phyloP scores from a whole-genome alignment of 805 yeast genomes.

The Metschnikowia anglica region DNA sequence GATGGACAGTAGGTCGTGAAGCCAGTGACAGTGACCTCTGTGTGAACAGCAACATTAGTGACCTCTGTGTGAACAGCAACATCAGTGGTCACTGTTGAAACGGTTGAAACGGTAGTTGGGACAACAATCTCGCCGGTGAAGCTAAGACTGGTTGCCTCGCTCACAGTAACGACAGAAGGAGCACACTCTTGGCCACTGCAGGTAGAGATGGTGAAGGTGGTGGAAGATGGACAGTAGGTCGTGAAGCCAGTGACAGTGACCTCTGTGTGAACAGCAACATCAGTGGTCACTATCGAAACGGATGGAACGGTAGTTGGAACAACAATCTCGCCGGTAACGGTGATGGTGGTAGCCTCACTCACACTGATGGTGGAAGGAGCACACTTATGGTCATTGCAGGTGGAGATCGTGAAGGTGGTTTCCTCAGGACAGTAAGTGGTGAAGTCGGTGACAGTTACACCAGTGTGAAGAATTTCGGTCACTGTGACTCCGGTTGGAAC shows the following conservation, averaged over 20 bases:
- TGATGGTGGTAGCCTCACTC: slow-evolving; percentile 31
- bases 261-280: slow-evolving; percentile 25
- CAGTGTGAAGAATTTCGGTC: slow-evolving; percentile 23
- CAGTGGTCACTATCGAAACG: slow-evolving; percentile 4
- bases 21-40: slow-evolving; percentile 4
- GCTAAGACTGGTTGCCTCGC: slow-evolving; percentile 32
- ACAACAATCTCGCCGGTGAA: slow-evolving; percentile 34
- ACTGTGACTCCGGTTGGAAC: slow-evolving; percentile 25
- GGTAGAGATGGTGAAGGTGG: slow-evolving; percentile 35
- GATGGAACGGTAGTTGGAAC: slow-evolving; percentile 30
- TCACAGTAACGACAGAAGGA: slow-evolving; percentile 28
- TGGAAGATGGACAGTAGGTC: slow-evolving; percentile 17
- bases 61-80: slow-evolving; percentile 27
- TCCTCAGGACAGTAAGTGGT: slow-evolving; percentile 12
- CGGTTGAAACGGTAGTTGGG: slow-evolving; percentile 28
- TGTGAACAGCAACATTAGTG: slow-evolving; percentile 22
- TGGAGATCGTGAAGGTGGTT: slow-evolving; percentile 36
- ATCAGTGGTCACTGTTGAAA: slow-evolving; percentile 1
- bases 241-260: slow-evolving; percentile 5
- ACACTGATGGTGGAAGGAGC: slow-evolving; percentile 28
- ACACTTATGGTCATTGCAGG: slow-evolving; percentile 31
- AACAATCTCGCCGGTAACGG: slow-evolving; percentile 34
- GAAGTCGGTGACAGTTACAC: slow-evolving; percentile 3
- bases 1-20: slow-evolving; percentile 6
- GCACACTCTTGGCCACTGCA: slow-evolving; percentile 30